A percentile compares a stretch with the other conserved stretches of the same genome.
Conservation (phyloP, 2,329 filamentous ascomycete genomes). For the Thelonectria discophora region DNA sequence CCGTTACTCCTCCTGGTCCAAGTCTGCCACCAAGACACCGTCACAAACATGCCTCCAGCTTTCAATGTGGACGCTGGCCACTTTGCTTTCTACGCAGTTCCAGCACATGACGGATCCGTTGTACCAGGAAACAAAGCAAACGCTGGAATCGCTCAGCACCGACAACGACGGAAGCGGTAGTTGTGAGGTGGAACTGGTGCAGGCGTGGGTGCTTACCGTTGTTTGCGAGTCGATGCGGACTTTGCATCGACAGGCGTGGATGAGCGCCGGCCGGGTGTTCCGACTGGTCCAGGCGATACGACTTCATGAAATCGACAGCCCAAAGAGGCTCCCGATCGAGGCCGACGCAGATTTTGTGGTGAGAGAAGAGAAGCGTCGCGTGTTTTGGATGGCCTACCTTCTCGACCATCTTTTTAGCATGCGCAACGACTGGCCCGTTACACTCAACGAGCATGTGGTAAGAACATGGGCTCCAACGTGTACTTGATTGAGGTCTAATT, state of each 20-base stretch:
- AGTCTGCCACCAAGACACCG: neutral
- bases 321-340: neutral
- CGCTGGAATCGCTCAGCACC: neutral
- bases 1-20: slow-evolving; percentile 3
- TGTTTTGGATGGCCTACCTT: slow-evolving; percentile 6
- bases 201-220: neutral
- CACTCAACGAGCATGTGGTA: slow-evolving; percentile 1
- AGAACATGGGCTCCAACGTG: neutral
- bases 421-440: slow-evolving; percentile 2
- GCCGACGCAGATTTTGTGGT: neutral
- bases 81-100: neutral
- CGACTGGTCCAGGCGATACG: neutral
- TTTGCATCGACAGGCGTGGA: slow-evolving; percentile 1
- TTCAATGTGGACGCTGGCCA: neutral
- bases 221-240: slow-evolving; percentile 2
- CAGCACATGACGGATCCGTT: neutral
- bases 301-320: neutral
- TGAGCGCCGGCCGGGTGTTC: neutral
- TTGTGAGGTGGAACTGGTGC: neutral
- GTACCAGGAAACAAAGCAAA: neutral
- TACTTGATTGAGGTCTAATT: neutral
- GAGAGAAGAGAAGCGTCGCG: neutral
- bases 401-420: slow-evolving; percentile 3
- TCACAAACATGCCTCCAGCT: neutral
- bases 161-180: neutral